These are phyloP conservation scores for Metschnikowia amazonensis DNA, from an alignment of 805 yeast species.

Conservation along the genomic window DNA sequence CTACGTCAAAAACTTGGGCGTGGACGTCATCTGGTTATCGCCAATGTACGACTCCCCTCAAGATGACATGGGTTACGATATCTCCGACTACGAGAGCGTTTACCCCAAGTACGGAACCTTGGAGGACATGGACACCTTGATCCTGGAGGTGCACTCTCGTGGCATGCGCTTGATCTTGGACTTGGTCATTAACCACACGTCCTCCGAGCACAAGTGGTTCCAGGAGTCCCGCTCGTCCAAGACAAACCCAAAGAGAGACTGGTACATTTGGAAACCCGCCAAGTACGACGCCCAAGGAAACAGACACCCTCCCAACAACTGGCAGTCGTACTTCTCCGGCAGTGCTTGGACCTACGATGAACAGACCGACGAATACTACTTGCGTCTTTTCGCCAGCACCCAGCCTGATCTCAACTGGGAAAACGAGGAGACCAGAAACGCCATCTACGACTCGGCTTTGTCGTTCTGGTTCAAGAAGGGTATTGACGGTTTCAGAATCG, in stretches of 20 bases:
- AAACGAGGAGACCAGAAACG: slow-evolving; percentile 36
- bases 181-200: slow-evolving; percentile 57
- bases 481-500: slow-evolving; percentile 58
- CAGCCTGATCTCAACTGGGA: slow-evolving; percentile 68
- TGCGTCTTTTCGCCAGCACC: slow-evolving; percentile 48
- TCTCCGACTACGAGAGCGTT: slow-evolving; percentile 49
- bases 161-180: slow-evolving; percentile 53
- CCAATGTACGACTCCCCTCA: slow-evolving; percentile 59
- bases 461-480: slow-evolving; percentile 55
- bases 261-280: slow-evolving; percentile 58
- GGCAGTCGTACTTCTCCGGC: slow-evolving; percentile 51
- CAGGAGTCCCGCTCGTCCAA: slow-evolving; percentile 50
- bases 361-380: slow-evolving; percentile 50
- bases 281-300: slow-evolving; percentile 45
- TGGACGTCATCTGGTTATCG: slow-evolving; percentile 53
- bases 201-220: slow-evolving; percentile 56
- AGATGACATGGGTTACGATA: slow-evolving; percentile 63
- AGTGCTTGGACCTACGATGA: slow-evolving; percentile 59
- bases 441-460: slow-evolving; percentile 46
- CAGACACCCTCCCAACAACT: slow-evolving; percentile 55
- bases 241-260: slow-evolving; percentile 54
- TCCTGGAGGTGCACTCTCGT: slow-evolving; percentile 44
- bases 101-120: slow-evolving; percentile 52
- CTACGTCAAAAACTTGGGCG: slow-evolving; percentile 47
- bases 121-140: slow-evolving; percentile 48